Evolutionary conservation across 108 stramenopile genomes (phyloP).

Genomic region (Cyclotella baltica): DNA sequence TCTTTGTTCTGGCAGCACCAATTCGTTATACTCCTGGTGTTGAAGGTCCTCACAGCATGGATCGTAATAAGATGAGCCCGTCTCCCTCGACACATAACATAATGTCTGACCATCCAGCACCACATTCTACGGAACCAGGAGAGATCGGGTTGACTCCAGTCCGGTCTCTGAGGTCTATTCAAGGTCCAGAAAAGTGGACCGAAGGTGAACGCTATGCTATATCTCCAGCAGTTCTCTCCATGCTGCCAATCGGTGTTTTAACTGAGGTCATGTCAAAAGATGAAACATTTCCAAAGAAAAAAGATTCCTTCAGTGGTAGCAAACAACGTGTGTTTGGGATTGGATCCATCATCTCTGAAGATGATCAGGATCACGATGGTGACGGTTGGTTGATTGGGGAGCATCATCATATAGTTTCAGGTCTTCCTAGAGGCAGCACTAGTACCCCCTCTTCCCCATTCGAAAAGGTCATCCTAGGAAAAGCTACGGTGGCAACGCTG

Average conservation of each 20-base stretch:
- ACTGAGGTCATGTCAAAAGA: constrained; percentile 53
- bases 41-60: constrained; percentile 40
- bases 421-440: constrained; percentile 8
- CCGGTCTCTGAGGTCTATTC: constrained; percentile 65
- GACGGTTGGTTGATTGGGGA: constrained; percentile 55
- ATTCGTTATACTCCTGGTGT: constrained; percentile 9
- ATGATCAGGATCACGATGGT: constrained; percentile 15
- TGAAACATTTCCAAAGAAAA: constrained; percentile 17
- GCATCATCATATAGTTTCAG: constrained; percentile 30
- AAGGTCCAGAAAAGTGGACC: constrained; percentile 74
- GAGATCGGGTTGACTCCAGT: constrained; percentile 29
- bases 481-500: constrained; percentile 66
- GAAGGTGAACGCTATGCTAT: constrained; percentile 76
- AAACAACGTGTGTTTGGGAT: constrained; percentile 42
- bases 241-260: constrained; percentile 69
- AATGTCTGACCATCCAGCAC: constrained; percentile 9
- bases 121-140: constrained; percentile 22
- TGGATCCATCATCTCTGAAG: constrained; percentile 43
- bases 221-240: constrained; percentile 70
- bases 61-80: constrained; percentile 41
- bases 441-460: constrained; percentile 36
- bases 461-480: constrained; percentile 68
- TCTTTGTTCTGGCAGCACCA: constrained; percentile 1
- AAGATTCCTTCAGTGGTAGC: neutral
- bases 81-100: constrained; percentile 27